Evolutionary conservation across 2,329 filamentous ascomycete species (phyloP).

Genomic region (Neonectria hederae): DNA sequence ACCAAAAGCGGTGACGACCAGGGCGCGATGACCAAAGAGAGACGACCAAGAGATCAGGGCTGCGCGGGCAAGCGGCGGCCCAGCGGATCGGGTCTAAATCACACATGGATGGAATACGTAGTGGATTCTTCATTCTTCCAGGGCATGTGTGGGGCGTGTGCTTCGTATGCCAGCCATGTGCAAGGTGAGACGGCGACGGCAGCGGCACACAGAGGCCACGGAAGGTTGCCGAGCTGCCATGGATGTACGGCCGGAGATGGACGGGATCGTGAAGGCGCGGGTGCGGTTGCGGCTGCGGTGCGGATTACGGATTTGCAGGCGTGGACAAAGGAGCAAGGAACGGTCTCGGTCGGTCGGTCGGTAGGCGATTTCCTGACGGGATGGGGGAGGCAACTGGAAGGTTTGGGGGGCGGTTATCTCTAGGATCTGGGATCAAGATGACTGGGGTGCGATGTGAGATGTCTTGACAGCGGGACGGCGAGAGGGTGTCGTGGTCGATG

Average conservation of each 20-base stretch:
- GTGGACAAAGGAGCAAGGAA: conserved; percentile 8
- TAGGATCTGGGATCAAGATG: conserved; percentile 4
- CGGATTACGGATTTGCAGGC: conserved; percentile 6
- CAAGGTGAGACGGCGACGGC: conserved; percentile 23
- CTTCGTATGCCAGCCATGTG: no score
- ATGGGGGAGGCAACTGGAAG: background rate
- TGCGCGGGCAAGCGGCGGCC: conserved; percentile 34
- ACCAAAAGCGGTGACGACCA: conserved; percentile 34
- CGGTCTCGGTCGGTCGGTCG: conserved; percentile 14
- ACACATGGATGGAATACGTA: conserved; percentile 1
- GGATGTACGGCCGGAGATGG: conserved; percentile 35
- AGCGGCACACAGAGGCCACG: conserved; percentile 27
- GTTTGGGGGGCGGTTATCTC: background rate
- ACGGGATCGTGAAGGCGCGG: conserved; percentile 32
- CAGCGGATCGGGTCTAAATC: conserved; percentile 40
- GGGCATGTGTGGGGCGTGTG: conserved; percentile 5
- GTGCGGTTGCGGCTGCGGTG: conserved; percentile 3
- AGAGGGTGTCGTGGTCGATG: background rate
- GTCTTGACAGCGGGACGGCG: background rate
- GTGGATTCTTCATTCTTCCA: background rate
- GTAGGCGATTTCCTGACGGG: background rate
- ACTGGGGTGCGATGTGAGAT: conserved; percentile 1
- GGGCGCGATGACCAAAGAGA: conserved; percentile 23
- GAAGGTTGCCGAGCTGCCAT: conserved; percentile 39
- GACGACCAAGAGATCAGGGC: conserved; percentile 19